These are phyloP conservation scores for Fusarium albosuccineum DNA, from an alignment of 2,329 filamentous ascomycete genomes.

Conservation along the genomic window DNA sequence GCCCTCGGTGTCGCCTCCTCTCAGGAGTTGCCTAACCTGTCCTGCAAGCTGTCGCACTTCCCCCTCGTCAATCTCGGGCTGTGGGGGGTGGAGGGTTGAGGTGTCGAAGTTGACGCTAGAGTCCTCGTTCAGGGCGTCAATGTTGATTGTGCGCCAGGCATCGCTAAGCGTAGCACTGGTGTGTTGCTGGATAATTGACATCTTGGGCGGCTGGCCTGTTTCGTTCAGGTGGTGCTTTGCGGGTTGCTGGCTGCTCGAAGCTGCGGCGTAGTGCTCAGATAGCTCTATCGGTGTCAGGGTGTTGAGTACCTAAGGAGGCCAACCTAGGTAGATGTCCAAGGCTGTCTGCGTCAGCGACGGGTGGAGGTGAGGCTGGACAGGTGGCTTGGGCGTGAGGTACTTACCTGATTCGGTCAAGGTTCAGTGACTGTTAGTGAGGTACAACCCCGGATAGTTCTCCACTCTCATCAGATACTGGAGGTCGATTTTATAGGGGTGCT, in stretches of 20 bases:
- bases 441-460: no score
- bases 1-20: slow-evolving; percentile 88
- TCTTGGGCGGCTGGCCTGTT: slow-evolving; percentile 45
- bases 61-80: slow-evolving; percentile 78
- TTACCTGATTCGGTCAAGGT: slow-evolving; percentile 28
- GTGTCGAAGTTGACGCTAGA: slow-evolving; percentile 93
- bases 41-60: slow-evolving; percentile 83
- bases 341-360: slow-evolving; percentile 52
- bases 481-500: no score
- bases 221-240: slow-evolving; percentile 8
- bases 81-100: slow-evolving; percentile 82
- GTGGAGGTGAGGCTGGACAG: slow-evolving; percentile 46
- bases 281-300: slow-evolving; percentile 35
- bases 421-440: neutral
- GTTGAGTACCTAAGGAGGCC: neutral
- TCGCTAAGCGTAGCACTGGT: slow-evolving; percentile 71
- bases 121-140: slow-evolving; percentile 91
- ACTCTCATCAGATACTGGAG: no score
- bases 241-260: slow-evolving; percentile 17
- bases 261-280: slow-evolving; percentile 7
- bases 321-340: slow-evolving; percentile 23
- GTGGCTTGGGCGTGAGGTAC: slow-evolving; percentile 34
- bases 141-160: slow-evolving; percentile 90
- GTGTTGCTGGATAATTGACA: slow-evolving; percentile 78
- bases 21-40: slow-evolving; percentile 88